phyloP scores from a whole-genome alignment of 768 basidiomycete species.

The Tulasnella sp. region DNA sequence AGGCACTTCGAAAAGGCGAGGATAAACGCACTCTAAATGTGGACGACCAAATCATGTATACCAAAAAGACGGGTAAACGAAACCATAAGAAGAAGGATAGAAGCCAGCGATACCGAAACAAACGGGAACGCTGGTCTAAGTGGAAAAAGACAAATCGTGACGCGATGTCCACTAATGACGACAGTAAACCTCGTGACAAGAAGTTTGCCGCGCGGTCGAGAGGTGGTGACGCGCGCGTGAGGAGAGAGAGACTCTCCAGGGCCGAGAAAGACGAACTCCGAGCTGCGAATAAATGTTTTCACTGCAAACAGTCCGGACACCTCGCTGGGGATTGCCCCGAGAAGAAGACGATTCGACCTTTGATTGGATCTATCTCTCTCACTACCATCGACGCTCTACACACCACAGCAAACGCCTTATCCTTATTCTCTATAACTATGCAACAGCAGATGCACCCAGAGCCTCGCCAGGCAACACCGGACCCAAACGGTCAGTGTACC shows the following conservation, averaged over 20 bases:
- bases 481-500: no score
- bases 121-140: no score
- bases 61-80: not conserved
- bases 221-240: not conserved
- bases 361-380: not conserved
- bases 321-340: not conserved
- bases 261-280: not conserved
- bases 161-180: not conserved
- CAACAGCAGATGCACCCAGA: no score
- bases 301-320: not conserved
- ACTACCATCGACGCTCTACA: not conserved
- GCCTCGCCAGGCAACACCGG: no score
- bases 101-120: no score
- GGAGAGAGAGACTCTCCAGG: not conserved
- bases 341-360: not conserved
- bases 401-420: not conserved
- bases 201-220: not conserved
- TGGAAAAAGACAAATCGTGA: no score
- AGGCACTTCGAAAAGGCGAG: not conserved
- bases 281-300: slow-evolving; percentile 8
- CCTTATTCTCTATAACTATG: no score
- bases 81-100: not conserved
- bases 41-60: no score
- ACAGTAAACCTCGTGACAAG: not conserved
- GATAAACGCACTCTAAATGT: not conserved